Base-by-base conservation (phyloP, 345 rosid genomes). In the Fremontodendron californicum region DNA sequence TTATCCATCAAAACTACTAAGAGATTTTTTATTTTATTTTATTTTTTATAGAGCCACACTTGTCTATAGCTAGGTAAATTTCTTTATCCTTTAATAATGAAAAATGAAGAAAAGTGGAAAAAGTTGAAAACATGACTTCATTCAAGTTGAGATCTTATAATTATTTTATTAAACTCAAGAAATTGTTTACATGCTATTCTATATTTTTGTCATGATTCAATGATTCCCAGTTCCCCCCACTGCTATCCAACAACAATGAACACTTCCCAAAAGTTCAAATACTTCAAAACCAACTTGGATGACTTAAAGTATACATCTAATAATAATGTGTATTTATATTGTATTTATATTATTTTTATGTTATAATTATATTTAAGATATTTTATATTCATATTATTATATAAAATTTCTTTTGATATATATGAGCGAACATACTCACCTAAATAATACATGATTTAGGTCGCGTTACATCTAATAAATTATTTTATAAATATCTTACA, bases 191-290 rank as follows among this genome's bases (percentile, higher is more conserved):
- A 25, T 60, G 18, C 16, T 9, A 25, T 29, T 8, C 16, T 6
- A 29, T 15, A 42, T 8, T 35, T 73, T 58, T 60, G 55, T 27
- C 55, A 23, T 29, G 18, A 61, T 31, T 27, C 67, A 58, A 73
- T 55, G 54, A 25, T 74, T 74, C 29, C 69, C 2, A 29, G 2
- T 9, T 8, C 13, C 48, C 48, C 48, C 39, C 75, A 6, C 6
- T 74, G 25, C 37, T 43, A 74, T 74, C 55, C 42, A 60, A 60
- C 57, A 16, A 74, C 68, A 25, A 63, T 25, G 71, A 75, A 60
- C 43, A 71, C 21, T 68, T 3, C 42, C 64, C 31, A 31, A 79
- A 78, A 63, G 19, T 31, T 15, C 18, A 75, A 39, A 45, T 5
- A 65, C 39, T 45, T 49, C 54, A 19, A 25, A 52, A 16, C 16